A percentile compares a stretch with the other conserved stretches of the same genome.
Evolutionary conservation across 2,329 filamentous ascomycete species (phyloP).

Genomic region (Verticillium tricorpus): DNA sequence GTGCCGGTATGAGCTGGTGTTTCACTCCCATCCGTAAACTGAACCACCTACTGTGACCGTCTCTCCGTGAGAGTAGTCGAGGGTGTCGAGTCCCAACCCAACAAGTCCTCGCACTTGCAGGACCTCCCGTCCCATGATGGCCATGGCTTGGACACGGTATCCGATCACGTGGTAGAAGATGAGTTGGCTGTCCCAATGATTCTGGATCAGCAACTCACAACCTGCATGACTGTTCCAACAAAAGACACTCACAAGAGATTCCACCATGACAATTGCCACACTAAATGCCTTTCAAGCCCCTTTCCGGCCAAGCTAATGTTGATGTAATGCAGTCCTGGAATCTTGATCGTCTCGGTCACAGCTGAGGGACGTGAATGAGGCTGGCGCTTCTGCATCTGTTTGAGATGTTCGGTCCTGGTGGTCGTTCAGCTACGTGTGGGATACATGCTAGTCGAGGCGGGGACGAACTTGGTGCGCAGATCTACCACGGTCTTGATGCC

Average conservation of each 20-base stretch:
- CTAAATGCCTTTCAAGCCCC: constrained; percentile 62
- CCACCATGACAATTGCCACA: constrained; percentile 64
- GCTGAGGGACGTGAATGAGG: constrained; percentile 14
- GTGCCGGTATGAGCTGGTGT: background rate
- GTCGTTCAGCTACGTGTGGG: background rate
- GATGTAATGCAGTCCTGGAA: constrained; percentile 59
- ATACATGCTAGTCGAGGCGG: background rate
- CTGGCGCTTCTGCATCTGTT: constrained; percentile 55
- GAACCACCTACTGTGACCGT: constrained; percentile 38
- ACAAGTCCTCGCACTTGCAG: constrained; percentile 69
- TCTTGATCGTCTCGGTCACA: constrained; percentile 48
- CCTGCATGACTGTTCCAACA: background rate
- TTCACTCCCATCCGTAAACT: background rate
- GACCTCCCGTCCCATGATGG: constrained; percentile 63
- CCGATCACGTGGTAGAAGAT: constrained; percentile 60
- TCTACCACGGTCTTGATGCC: constrained; percentile 72
- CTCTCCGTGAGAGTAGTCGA: constrained; percentile 63
- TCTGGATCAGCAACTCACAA: background rate
- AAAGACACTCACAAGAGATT: constrained; percentile 50
- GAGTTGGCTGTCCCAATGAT: constrained; percentile 43
- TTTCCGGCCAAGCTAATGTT: constrained; percentile 71
- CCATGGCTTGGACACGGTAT: constrained; percentile 64
- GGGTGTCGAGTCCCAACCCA: constrained; percentile 64
- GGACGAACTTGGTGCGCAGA: constrained; percentile 63
- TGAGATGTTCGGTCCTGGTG: constrained; percentile 65